Conservation (phyloP, 495 filamentous ascomycete species). For the Aspergillus taichungensis region DNA sequence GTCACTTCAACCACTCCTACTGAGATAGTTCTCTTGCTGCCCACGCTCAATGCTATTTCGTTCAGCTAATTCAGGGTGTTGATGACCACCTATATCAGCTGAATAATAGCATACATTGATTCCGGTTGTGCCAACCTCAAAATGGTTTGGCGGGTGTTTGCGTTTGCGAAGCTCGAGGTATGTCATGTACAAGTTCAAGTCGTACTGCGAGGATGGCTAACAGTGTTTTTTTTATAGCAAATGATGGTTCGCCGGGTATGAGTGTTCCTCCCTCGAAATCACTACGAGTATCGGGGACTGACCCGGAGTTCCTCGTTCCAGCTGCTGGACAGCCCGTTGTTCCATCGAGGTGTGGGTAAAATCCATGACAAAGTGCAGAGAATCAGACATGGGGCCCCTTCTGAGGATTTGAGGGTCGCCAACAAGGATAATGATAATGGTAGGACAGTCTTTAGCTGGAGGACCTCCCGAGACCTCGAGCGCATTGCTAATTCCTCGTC, state of each 20-base stretch:
- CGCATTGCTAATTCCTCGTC: constrained; percentile 8
- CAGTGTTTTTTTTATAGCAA: constrained; percentile 18
- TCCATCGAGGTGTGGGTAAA: constrained; percentile 49
- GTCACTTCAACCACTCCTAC: no score
- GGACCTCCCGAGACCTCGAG: background rate
- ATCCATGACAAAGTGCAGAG: constrained; percentile 48
- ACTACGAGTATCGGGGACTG: constrained; percentile 7
- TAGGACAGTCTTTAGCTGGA: constrained; percentile 15
- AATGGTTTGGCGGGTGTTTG: no score
- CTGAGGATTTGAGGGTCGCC: constrained; percentile 50
- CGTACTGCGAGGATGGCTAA: background rate
- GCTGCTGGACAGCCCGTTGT: constrained; percentile 52
- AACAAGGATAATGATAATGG: constrained; percentile 38
- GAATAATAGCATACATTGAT: no score
- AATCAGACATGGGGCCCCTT: constrained; percentile 43
- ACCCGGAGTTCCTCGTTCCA: constrained; percentile 20
- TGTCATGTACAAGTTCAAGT: background rate
- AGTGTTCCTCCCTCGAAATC: constrained; percentile 14
- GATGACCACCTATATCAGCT: no score
- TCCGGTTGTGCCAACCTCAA: no score
- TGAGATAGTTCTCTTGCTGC: no score
- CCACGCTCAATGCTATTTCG: no score
- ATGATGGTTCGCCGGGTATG: constrained; percentile 24
- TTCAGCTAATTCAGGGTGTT: no score
- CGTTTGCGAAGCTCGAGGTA: constrained; percentile 33